Evolutionary conservation across 371 early-diverging fungal genomes (phyloP).

Genomic region (Mortierella sp.): DNA sequence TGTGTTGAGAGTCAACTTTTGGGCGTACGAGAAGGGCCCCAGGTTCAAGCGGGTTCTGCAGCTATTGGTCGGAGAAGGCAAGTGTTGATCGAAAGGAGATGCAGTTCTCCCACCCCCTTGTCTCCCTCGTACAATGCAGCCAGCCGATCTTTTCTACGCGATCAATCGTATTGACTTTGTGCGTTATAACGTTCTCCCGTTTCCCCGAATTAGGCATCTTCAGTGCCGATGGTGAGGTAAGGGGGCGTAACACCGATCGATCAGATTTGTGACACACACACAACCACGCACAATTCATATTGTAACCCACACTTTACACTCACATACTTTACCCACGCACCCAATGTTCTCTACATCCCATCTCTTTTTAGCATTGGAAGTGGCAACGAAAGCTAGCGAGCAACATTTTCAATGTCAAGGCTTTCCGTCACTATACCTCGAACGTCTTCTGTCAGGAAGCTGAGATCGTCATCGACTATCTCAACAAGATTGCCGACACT

Average conservation of each 20-base stretch:
- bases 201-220: conserved; percentile 69
- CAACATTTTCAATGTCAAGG: conserved; percentile 65
- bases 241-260: too few species aligned
- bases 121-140: too few species aligned
- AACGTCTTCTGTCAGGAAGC: conserved; percentile 22
- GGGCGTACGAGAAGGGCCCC: conserved; percentile 52
- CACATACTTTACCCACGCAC: neutral
- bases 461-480: conserved; percentile 26
- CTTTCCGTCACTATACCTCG: conserved; percentile 64
- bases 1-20: conserved; percentile 36
- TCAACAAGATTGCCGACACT: conserved; percentile 50
- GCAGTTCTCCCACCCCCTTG: too few species aligned
- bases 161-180: neutral
- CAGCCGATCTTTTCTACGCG: too few species aligned
- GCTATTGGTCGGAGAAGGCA: conserved; percentile 34
- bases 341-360: neutral
- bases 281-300: neutral
- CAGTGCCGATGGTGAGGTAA: conserved; percentile 67
- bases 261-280: neutral
- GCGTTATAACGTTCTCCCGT: neutral
- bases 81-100: neutral
- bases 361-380: conserved; percentile 59
- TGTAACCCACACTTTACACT: neutral
- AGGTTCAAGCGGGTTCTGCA: conserved; percentile 10
- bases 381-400: conserved; percentile 71